Conservation (phyloP, 2,329 filamentous ascomycete species). For the Monilinia fructigena region DNA sequence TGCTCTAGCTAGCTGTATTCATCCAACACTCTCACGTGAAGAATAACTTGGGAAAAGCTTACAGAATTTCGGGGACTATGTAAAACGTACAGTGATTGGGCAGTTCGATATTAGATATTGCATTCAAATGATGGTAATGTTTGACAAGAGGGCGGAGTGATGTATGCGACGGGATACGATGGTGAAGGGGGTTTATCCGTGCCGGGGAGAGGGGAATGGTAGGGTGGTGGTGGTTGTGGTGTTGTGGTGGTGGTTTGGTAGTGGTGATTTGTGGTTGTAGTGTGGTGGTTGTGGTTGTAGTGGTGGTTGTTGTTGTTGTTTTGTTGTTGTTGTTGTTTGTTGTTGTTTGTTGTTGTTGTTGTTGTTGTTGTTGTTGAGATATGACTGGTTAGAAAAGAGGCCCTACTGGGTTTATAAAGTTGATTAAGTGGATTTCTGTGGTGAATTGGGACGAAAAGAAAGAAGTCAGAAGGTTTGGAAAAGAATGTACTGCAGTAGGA, state of each 20-base stretch:
- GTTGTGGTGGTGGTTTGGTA: too few relatives aligned
- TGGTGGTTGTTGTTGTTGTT: too few relatives aligned
- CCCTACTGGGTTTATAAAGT: conserved; percentile 12
- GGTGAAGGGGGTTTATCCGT: conserved; percentile 15
- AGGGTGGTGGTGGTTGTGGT: neutral
- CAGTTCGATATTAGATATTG: conserved; percentile 9
- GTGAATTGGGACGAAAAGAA: neutral
- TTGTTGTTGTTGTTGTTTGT: conserved; percentile 4
- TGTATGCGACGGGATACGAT: conserved; percentile 26
- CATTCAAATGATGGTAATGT: conserved; percentile 22
- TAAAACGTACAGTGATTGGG: conserved; percentile 25
- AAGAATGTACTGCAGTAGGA: neutral
- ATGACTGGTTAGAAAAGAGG: conserved; percentile 11
- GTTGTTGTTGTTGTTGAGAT: conserved; percentile 11
- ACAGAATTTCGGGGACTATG: conserved; percentile 24
- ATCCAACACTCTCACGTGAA: conserved; percentile 21
- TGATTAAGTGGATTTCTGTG: conserved; percentile 10
- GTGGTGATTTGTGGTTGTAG: too few relatives aligned
- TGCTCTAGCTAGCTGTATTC: conserved; percentile 12
- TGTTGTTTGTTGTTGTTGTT: too few relatives aligned
- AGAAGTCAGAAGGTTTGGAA: conserved; percentile 19
- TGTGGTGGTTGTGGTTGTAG: too few relatives aligned
- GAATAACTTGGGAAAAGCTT: conserved; percentile 10
- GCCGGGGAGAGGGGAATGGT: too few relatives aligned
- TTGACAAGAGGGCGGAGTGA: conserved; percentile 29